Evolutionary conservation across 2,329 filamentous ascomycete genomes (phyloP).

Genomic region (Fusarium burgessii): DNA sequence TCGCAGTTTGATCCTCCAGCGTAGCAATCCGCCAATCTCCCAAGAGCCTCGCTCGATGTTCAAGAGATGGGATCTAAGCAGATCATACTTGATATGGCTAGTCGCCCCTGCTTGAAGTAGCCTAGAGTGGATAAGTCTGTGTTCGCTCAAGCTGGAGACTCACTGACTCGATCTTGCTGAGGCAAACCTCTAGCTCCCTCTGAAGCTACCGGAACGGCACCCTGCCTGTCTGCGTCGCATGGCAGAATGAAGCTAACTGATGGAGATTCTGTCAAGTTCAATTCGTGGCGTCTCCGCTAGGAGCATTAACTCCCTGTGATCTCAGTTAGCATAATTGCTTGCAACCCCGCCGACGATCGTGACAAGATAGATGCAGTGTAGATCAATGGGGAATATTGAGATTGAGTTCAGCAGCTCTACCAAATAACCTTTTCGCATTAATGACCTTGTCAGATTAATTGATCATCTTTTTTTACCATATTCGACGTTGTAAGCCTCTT

Average conservation of each 20-base stretch:
- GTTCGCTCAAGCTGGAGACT: background rate
- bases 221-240: background rate
- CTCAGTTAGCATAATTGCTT: background rate
- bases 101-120: background rate
- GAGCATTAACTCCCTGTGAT: background rate
- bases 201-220: background rate
- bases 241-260: background rate
- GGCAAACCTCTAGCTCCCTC: background rate
- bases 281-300: no score
- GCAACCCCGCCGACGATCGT: background rate
- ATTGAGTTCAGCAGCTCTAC: background rate
- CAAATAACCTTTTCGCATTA: background rate
- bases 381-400: background rate
- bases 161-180: conserved; percentile 2
- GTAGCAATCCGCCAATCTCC: background rate
- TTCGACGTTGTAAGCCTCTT: no score
- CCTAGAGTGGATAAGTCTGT: background rate
- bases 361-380: background rate
- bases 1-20: background rate
- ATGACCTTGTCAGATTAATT: background rate
- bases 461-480: no score
- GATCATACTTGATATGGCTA: background rate
- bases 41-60: background rate
- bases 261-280: background rate
- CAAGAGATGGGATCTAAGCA: background rate